Evolutionary conservation across 2,329 filamentous ascomycete genomes (phyloP), one percentile per base, ranked within the genome.

Genomic region (Chaetomium sp.): DNA sequence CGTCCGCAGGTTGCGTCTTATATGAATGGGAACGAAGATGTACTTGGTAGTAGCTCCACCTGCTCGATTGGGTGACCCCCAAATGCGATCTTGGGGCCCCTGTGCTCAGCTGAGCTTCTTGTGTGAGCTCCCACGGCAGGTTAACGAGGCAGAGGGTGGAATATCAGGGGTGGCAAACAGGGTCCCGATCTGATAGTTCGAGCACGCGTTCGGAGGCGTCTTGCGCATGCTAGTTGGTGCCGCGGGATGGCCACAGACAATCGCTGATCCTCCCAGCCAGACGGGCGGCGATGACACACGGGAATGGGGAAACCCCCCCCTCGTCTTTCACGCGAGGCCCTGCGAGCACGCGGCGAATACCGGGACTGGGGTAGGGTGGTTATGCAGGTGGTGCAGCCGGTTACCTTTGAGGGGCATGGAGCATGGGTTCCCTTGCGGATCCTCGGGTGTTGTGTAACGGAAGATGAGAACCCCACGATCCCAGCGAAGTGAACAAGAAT

Each of bases 261-360:
- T 67, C 33, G 60, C 31, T 57, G 60, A 51, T 60, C 57, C 38
- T 38, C 60, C 63, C 59, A 62, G 59, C 38, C 50, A 42, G 58
- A 61, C 57, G 64, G 67, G 67, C 56, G 49, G 57, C 66, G 49
- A 68, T 71, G 69, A 69, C 68, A 70, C 68, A 70, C 57, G 62
- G 62, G 57, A 67, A 69, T 61, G 62, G 60, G 42, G 47, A 57
- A 65, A 59, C 7, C n/a, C 23, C 50, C 53, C 60, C 38, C 21
- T 54, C 51, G 35, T 45, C 38, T 49, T 58, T 60, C 57, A 63
- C 57, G 60, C 45, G 49, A 51, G 49, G 3, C 38, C 23, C 56
- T 61, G 64, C 56, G 35, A 62, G 56, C 38, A 57, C 16, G 38
- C 38, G 38, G 38, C 5, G 38, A 42, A 42, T 16, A 42, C 38